phyloP scores from a whole-genome alignment of 108 stramenopile genomes.

The Nannochloropsis granulata region DNA sequence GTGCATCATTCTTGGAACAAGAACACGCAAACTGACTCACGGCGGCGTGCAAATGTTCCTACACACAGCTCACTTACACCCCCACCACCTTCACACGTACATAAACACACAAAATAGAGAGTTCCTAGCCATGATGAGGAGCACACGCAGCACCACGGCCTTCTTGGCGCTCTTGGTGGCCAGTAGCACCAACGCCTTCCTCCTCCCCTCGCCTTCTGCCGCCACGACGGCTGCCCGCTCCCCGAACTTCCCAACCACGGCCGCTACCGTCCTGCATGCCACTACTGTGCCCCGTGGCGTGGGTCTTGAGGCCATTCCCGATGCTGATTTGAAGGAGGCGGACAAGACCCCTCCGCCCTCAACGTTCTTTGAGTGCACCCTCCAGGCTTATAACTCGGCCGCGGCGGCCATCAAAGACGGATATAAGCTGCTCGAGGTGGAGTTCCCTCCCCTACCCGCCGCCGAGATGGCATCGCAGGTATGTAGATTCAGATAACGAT shows the following conservation, averaged over 20 bases:
- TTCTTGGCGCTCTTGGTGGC: background rate
- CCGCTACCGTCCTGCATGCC: background rate
- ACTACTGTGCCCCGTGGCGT: background rate
- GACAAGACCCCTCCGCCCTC: background rate
- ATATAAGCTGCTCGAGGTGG: slow-evolving; percentile 63
- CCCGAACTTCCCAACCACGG: background rate
- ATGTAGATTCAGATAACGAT: background rate
- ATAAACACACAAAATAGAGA: no score
- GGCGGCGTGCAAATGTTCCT: no score
- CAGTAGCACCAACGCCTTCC: background rate
- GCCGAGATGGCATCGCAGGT: background rate
- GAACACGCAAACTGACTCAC: no score
- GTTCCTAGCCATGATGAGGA: background rate
- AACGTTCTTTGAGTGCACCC: background rate
- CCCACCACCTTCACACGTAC: no score
- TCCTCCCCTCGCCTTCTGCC: background rate
- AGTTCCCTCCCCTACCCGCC: slow-evolving; percentile 67
- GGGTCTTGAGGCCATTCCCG: background rate
- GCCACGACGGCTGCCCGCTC: background rate
- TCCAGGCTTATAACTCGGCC: slow-evolving; percentile 8
- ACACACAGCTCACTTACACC: no score
- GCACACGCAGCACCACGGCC: background rate
- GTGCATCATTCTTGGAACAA: no score
- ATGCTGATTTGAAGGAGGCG: background rate
- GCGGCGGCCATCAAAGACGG: slow-evolving; percentile 55